Evolutionary conservation across 345 rosid genomes (phyloP).

Genomic region (Balakata baccata): DNA sequence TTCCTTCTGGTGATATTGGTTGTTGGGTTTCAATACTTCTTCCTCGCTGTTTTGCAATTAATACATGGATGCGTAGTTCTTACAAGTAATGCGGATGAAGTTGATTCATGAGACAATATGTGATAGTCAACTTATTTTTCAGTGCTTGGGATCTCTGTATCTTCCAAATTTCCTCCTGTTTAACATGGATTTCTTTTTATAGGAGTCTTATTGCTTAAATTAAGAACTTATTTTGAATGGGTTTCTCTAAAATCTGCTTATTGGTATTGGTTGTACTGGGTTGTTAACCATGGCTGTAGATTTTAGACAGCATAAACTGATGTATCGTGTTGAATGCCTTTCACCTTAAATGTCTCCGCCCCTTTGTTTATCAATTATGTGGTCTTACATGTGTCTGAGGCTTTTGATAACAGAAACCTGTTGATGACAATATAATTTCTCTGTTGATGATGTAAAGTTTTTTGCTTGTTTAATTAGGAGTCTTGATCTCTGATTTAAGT

Average conservation of each 20-base stretch:
- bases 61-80: not conserved
- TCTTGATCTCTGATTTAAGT: not conserved
- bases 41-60: not conserved
- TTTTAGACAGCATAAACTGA: not conserved
- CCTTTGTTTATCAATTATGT: not conserved
- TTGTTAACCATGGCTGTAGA: not conserved
- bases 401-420: not conserved
- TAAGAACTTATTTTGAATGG: not conserved
- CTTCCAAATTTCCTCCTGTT: not conserved
- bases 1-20: not conserved
- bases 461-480: not conserved
- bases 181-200: not conserved
- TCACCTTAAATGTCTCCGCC: not conserved
- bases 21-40: not conserved
- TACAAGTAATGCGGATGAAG: not conserved
- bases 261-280: not conserved
- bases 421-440: not conserved
- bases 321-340: not conserved
- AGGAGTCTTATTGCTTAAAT: too few relatives aligned
- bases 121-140: not conserved
- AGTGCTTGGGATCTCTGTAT: not conserved
- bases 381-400: not conserved
- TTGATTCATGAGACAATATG: not conserved
- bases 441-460: not conserved
- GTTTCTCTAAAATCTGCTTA: not conserved